phyloP scores from a whole-genome alignment of 2,329 filamentous ascomycete genomes.

The Hymenoscyphus fraxineus region DNA sequence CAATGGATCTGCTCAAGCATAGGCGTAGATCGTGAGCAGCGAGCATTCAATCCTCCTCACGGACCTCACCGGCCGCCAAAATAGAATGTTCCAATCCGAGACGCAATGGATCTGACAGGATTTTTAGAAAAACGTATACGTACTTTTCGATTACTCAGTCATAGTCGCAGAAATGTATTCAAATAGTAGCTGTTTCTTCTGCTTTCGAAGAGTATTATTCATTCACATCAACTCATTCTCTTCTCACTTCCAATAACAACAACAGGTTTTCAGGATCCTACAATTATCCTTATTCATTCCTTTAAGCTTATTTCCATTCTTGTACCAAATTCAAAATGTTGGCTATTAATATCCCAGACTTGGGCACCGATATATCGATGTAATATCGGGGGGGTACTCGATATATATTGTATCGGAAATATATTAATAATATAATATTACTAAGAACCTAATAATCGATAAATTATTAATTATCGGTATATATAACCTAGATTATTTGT shows the following conservation, averaged over 20 bases:
- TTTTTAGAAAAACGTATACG: not conserved
- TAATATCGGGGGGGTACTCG: too few relatives aligned
- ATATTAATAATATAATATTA: too few relatives aligned
- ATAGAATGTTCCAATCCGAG: not conserved
- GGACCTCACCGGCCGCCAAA: not conserved
- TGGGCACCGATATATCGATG: too few relatives aligned
- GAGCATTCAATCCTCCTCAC: not conserved
- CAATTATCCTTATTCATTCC: not conserved
- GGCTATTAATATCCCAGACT: not conserved
- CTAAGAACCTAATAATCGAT: too few relatives aligned
- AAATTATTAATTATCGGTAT: too few relatives aligned
- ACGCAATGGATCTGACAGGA: not conserved
- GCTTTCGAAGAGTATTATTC: not conserved
- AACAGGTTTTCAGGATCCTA: slow-evolving; percentile 1
- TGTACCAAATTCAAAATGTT: not conserved
- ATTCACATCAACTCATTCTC: not conserved
- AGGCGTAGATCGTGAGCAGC: not conserved
- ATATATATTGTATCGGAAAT: too few relatives aligned
- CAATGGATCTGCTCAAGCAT: not conserved
- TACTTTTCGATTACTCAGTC: not conserved
- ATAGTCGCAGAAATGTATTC: not conserved
- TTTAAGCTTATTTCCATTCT: not conserved
- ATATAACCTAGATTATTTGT: too few relatives aligned
- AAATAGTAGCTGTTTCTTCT: not conserved
- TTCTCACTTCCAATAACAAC: not conserved